Conservation (phyloP, 371 early-diverging fungal genomes). For the Mucor piriformis region DNA sequence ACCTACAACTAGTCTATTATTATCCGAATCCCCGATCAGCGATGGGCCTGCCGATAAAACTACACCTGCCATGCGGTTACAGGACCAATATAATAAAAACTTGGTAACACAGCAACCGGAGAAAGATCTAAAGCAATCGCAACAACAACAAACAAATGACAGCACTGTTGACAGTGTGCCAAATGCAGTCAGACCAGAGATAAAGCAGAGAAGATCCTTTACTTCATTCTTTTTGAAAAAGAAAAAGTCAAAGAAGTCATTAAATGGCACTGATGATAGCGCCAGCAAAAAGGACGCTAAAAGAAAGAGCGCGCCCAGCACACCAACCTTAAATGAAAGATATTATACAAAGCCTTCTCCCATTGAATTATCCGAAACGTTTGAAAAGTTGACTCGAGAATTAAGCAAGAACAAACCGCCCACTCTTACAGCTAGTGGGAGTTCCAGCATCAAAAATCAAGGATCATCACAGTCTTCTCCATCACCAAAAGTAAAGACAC, state of each 20-base stretch:
- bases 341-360: neutral
- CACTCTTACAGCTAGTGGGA: neutral
- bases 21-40: conserved; percentile 10
- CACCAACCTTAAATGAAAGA: neutral
- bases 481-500: neutral
- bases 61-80: conserved; percentile 19
- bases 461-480: neutral
- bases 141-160: conserved; percentile 4
- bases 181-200: conserved; percentile 3
- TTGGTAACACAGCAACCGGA: conserved; percentile 9
- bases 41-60: neutral
- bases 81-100: conserved; percentile 13
- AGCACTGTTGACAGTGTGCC: neutral
- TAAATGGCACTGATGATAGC: neutral
- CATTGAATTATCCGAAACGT: neutral
- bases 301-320: conserved; percentile 19
- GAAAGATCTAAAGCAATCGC: neutral
- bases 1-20: neutral
- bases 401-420: neutral
- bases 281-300: neutral
- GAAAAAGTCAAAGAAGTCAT: conserved; percentile 21
- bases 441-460: neutral
- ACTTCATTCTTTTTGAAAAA: conserved; percentile 23
- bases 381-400: neutral
- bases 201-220: conserved; percentile 22